Evolutionary conservation across 441 rosid species (phyloP).

Genomic region (Croton laevigatus): DNA sequence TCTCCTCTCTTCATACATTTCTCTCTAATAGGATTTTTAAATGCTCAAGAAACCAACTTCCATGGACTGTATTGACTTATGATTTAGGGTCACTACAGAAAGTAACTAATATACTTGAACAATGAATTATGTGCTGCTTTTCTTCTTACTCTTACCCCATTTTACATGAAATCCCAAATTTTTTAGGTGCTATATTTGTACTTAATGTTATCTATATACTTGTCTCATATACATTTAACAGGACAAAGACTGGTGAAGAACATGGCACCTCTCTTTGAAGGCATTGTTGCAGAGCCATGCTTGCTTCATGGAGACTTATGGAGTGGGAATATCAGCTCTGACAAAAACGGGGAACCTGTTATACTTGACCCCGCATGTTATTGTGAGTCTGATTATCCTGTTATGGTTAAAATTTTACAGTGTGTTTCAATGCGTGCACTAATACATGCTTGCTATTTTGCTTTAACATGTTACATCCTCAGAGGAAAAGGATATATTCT

Average conservation of each 20-base stretch:
- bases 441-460: not conserved
- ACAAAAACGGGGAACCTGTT: slow-evolving; percentile 74
- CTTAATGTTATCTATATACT: not conserved
- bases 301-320: slow-evolving; percentile 94
- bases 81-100: not conserved
- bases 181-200: not conserved
- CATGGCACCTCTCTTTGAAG: slow-evolving; percentile 71
- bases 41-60: not conserved
- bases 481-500: not conserved
- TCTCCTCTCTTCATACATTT: not conserved
- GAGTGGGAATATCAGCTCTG: slow-evolving; percentile 86
- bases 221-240: slow-evolving; percentile 27
- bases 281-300: slow-evolving; percentile 64
- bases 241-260: slow-evolving; percentile 70
- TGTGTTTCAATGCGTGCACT: not conserved
- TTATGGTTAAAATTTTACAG: not conserved
- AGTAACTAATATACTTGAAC: not conserved
- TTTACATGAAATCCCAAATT: not conserved
- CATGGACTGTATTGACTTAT: not conserved
- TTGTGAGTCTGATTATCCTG: slow-evolving; percentile 42
- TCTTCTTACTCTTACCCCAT: not conserved
- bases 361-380: slow-evolving; percentile 98
- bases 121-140: not conserved
- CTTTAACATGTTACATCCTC: not conserved
- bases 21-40: not conserved